Evolutionary conservation across 768 basidiomycete species (phyloP).

Genomic region (Pleurotus djamor): DNA sequence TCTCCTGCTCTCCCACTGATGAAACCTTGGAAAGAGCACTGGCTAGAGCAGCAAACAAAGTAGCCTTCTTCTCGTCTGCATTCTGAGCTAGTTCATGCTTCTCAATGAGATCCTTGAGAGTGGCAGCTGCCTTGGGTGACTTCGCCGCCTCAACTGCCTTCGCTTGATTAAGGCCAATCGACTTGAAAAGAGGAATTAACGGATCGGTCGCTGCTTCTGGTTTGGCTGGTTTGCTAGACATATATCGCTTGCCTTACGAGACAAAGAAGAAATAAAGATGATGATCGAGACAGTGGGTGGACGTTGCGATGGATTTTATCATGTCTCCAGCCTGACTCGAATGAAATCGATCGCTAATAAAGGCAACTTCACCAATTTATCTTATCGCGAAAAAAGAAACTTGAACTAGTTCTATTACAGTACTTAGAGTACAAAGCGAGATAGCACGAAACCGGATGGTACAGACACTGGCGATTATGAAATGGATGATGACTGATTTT

Average conservation of each 20-base stretch:
- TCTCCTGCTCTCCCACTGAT: constrained; percentile 47
- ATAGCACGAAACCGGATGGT: too few relatives aligned
- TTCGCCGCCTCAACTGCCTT: constrained; percentile 85
- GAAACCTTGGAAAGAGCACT: constrained; percentile 55
- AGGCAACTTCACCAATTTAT: too few relatives aligned
- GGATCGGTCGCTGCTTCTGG: constrained; percentile 23
- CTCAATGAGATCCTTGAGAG: constrained; percentile 70
- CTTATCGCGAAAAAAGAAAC: too few relatives aligned
- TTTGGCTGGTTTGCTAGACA: constrained; percentile 9
- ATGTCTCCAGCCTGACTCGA: too few relatives aligned
- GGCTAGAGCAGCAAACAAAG: constrained; percentile 66
- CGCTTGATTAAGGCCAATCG: constrained; percentile 71
- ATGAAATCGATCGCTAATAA: too few relatives aligned
- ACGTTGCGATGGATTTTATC: too few relatives aligned
- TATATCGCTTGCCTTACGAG: not conserved
- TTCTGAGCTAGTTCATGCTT: constrained; percentile 40
- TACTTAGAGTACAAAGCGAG: too few relatives aligned
- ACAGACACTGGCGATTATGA: too few relatives aligned
- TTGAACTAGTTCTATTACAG: too few relatives aligned
- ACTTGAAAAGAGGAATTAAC: constrained; percentile 58
- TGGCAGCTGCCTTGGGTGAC: constrained; percentile 69
- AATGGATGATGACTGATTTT: not conserved
- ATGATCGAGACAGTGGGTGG: not conserved
- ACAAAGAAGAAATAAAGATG: not conserved
- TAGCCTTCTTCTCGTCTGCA: constrained; percentile 74